phyloP scores from a whole-genome alignment of 352 stramenopile genomes.

The Pythium myriotylum region DNA sequence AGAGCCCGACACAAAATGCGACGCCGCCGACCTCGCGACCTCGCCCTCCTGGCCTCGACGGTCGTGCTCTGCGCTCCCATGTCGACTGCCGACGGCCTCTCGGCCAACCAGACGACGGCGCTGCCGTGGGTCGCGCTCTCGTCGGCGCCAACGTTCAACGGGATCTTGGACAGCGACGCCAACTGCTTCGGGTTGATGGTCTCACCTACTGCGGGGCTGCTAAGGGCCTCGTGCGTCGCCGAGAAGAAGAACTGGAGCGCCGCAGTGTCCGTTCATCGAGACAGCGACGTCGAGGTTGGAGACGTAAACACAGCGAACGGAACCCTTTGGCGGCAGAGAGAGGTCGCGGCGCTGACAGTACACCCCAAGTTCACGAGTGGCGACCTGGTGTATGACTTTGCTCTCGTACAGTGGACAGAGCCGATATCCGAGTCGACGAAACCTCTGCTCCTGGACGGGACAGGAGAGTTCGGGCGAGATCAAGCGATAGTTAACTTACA shows the following conservation, averaged over 20 bases:
- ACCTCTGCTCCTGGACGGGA: slow-evolving; percentile 5
- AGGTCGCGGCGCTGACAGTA: neutral
- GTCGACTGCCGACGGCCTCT: neutral
- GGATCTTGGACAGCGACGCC: neutral
- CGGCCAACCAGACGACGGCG: slow-evolving; percentile 4
- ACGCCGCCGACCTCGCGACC: neutral
- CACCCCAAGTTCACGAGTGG: slow-evolving; percentile 15
- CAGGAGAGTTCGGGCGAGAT: neutral
- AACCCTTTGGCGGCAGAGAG: slow-evolving; percentile 7
- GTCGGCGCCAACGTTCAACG: neutral
- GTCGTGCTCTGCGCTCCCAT: neutral
- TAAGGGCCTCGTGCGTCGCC: slow-evolving; percentile 19
- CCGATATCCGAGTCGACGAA: neutral
- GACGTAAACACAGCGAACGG: neutral
- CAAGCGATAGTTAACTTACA: neutral
- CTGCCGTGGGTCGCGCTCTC: slow-evolving; percentile 26
- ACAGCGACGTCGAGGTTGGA: slow-evolving; percentile 5
- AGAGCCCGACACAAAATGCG: neutral
- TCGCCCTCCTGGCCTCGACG: slow-evolving; percentile 1
- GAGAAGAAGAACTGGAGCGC: neutral
- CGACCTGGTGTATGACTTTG: slow-evolving; percentile 14
- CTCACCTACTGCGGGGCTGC: slow-evolving; percentile 13
- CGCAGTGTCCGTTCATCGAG: neutral
- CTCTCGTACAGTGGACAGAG: slow-evolving; percentile 17
- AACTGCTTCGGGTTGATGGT: slow-evolving; percentile 24